phyloP scores from a whole-genome alignment of 345 rosid genomes.

The Alliaria petiolata region DNA sequence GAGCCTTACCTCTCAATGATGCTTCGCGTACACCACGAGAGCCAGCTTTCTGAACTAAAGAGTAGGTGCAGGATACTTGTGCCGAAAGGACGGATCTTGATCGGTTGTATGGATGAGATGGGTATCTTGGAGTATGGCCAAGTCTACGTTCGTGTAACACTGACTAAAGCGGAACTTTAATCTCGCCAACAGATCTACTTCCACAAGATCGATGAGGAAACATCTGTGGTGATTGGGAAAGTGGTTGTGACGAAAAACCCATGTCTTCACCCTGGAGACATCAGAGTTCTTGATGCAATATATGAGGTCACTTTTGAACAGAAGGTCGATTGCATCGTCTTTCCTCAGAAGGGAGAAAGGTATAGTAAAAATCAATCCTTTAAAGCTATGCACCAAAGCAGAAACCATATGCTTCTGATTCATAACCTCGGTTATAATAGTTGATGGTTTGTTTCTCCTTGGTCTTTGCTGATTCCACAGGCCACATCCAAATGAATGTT shows the following conservation, averaged over 20 bases:
- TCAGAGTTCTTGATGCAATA: conserved; percentile 85
- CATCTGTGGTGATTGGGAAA: conserved; percentile 61
- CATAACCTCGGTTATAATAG: not conserved
- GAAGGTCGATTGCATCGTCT: conserved; percentile 75
- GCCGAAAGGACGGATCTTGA: conserved; percentile 72
- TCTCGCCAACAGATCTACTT: conserved; percentile 49
- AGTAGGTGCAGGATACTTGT: conserved; percentile 72
- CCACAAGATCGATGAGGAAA: conserved; percentile 55
- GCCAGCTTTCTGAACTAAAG: conserved; percentile 59
- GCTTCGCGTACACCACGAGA: conserved; percentile 74
- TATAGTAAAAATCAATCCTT: conserved; percentile 10
- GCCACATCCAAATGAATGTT: conserved; percentile 98
- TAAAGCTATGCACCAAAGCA: not conserved
- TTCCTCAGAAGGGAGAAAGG: conserved; percentile 89
- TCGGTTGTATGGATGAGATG: conserved; percentile 90
- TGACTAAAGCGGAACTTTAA: conserved; percentile 64
- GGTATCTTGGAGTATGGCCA: conserved; percentile 75
- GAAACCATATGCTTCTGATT: too few relatives aligned
- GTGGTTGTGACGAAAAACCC: conserved; percentile 92
- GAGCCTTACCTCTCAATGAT: conserved; percentile 90
- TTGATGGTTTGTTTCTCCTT: not conserved
- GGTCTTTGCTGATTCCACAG: conserved; percentile 42
- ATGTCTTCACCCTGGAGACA: conserved; percentile 94
- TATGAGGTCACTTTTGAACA: conserved; percentile 55
- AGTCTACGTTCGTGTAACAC: conserved; percentile 65